Base-by-base conservation (phyloP, 768 basidiomycete genomes). In the Tricholoma furcatifolium region DNA sequence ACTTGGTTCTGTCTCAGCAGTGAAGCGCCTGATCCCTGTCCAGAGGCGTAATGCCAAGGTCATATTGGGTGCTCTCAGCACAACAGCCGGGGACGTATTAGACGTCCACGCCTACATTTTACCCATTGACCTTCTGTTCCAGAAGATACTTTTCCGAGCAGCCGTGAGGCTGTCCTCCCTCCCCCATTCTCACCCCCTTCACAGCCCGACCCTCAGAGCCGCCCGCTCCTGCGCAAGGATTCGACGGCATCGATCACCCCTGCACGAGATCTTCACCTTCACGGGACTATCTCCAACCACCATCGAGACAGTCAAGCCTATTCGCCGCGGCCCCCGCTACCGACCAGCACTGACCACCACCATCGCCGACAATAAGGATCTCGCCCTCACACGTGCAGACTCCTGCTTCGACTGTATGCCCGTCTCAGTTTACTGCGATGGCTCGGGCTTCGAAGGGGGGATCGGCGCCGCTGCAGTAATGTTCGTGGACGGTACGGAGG, bases 331-430 rank as follows among this genome's bases (percentile, higher is more conserved):
- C 40, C 40, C 40, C 4, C 6, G 23, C 21, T 42, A 42, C n/a
- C 17, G 6, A 7, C 40, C 40, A 9, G 17, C 40, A n/a, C 23
- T 42, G 11, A 18, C 6, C 5, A 7, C 17, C n/a, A n/a, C 17
- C 40, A 42, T 42, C 6, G 3, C 40, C 5, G 11, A 42, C 68
- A 9, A 80, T 65, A 3, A 82, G 61, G 21, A 79, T 67, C 3
- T 42, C 23, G 6, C 17, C 17, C 4, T 42, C 40, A 42, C 40
- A 7, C 6, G 17, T 7, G 21, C 23, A 4, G 17, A 7, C 40
- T 21, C 40, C 4, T 9, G 17, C 2, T 6, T 5, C 21, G 7
- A 42, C 40, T 4, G 4, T 6, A 6, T 12, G 12, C 30, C 8
- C 2, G 6, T 31, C 20, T 23, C 38, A 0, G 43, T 57, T 0